Base-by-base conservation (phyloP, 1,284 basidiomycete genomes). In the Apiotrichum brassicae region DNA sequence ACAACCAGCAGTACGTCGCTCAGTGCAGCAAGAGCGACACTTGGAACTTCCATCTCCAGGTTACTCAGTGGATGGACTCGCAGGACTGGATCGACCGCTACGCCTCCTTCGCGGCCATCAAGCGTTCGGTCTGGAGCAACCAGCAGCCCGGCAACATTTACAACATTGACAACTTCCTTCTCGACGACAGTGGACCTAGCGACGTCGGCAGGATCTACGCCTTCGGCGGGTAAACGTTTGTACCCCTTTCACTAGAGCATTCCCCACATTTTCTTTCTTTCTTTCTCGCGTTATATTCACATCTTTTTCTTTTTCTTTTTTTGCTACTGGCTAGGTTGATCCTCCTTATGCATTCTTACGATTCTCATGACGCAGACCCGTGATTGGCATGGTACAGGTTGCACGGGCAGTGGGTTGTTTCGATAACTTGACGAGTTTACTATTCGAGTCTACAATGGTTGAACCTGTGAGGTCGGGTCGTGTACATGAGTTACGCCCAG, bases 11-110 rank as follows among this genome's bases (percentile, higher is more conserved):
- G 33, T 34, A 79, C 30, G 63, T 75, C 1, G 82, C 85, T 64
- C 24, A 24, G 20, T 79, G 81, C 59, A 69, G 64, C 20, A 73
- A 84, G 41, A 77, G 82, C 36, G 54, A 67, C 41, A 61, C 33
- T 18, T 33, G 35, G 43, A 56, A 59, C 25, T 85, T 88, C 75
- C 82, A 86, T 76, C 58, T 62, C 32, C 70, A 65, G 7, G 78
- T 81, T 30, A 79, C 77, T 22, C 39, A 53, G 3, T 91, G 77
- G 68, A 76, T 85, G 72, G 78, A 87, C 55, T 52, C 55, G 24
- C 78, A 79, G 16, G 45, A 65, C 37, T 84, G 76, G 65, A 75
- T 90, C 41, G 63, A 75, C 38, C 74, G 75, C 25, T 85, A 83
- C 71, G 81, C 81, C 63, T 80, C 81, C 35, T 91, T 87, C 66